These are phyloP conservation scores for Candida insectorum DNA, from an alignment of 805 yeast genomes.

Conservation along the genomic window DNA sequence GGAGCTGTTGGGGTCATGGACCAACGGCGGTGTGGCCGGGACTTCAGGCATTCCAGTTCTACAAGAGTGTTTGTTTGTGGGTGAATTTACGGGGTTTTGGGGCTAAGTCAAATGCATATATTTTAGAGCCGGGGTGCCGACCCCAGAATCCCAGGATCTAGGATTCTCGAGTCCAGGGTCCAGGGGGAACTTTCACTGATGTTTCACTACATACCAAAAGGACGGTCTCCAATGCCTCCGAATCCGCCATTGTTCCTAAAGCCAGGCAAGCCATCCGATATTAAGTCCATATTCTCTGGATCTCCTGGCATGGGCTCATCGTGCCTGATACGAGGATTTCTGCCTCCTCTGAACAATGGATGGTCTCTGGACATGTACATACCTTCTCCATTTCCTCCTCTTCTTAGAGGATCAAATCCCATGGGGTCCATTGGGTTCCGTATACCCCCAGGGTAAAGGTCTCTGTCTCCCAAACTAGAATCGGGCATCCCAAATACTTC, in stretches of 20 bases:
- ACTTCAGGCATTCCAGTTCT: too few species aligned
- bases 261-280: constrained; percentile 48
- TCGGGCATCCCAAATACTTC: neutral
- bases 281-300: constrained; percentile 30
- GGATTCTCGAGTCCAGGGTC: too few species aligned
- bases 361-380: constrained; percentile 53
- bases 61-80: too few species aligned
- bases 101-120: too few species aligned
- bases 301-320: constrained; percentile 51
- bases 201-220: too few species aligned
- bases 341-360: constrained; percentile 42
- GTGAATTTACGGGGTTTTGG: too few species aligned
- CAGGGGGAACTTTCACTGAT: too few species aligned
- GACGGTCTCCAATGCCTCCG: constrained; percentile 4
- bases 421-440: constrained; percentile 43
- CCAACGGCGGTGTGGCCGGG: too few species aligned
- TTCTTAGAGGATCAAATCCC: constrained; percentile 40
- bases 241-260: constrained; percentile 19
- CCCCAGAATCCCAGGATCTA: too few species aligned
- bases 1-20: too few species aligned
- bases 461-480: constrained; percentile 44
- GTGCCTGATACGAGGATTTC: constrained; percentile 35
- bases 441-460: constrained; percentile 44
- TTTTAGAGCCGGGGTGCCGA: too few species aligned
- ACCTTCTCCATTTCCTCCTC: constrained; percentile 40